Percentiles rank a stretch among this genome's conserved stretches.
These are phyloP conservation scores for Monosporozyma yasuniensis DNA, from an alignment of 805 yeast species.

Conservation along the genomic window DNA sequence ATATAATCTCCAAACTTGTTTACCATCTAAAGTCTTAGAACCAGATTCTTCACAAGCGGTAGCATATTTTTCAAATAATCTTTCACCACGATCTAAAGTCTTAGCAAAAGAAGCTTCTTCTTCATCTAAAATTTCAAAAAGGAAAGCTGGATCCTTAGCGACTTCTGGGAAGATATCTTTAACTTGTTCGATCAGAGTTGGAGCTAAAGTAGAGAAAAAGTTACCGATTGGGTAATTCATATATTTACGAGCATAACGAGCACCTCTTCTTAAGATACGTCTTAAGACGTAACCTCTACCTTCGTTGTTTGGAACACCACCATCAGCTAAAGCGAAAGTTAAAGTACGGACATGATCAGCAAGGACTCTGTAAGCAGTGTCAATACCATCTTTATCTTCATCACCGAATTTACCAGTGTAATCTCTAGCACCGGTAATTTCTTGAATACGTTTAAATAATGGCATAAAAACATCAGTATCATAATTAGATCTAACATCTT, in stretches of 20 bases:
- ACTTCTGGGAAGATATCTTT: conserved; percentile 88
- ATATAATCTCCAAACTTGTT: conserved; percentile 95
- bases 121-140: conserved; percentile 87
- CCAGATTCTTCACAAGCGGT: conserved; percentile 67
- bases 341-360: conserved; percentile 98
- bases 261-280: conserved; percentile 95
- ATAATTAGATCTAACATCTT: conserved; percentile 84
- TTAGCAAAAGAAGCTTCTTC: conserved; percentile 93
- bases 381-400: conserved; percentile 90
- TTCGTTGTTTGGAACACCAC: conserved; percentile 98
- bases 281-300: conserved; percentile 98
- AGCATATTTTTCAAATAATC: conserved; percentile 89
- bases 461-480: conserved; percentile 97
- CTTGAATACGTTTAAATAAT: conserved; percentile 75
- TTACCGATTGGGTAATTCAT: conserved; percentile 92
- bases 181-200: conserved; percentile 85
- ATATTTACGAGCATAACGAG: conserved; percentile 92
- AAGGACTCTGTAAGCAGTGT: conserved; percentile 94
- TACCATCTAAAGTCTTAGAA: conserved; percentile 73
- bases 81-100: conserved; percentile 96
- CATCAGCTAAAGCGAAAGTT: conserved; percentile 93
- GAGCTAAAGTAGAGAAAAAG: conserved; percentile 86
- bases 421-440: conserved; percentile 85
- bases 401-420: conserved; percentile 89
- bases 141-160: conserved; percentile 55